Percentiles rank a stretch among this genome's conserved stretches.
Conservation (phyloP, 73 alveolate species). For the Stentor roeselii region DNA sequence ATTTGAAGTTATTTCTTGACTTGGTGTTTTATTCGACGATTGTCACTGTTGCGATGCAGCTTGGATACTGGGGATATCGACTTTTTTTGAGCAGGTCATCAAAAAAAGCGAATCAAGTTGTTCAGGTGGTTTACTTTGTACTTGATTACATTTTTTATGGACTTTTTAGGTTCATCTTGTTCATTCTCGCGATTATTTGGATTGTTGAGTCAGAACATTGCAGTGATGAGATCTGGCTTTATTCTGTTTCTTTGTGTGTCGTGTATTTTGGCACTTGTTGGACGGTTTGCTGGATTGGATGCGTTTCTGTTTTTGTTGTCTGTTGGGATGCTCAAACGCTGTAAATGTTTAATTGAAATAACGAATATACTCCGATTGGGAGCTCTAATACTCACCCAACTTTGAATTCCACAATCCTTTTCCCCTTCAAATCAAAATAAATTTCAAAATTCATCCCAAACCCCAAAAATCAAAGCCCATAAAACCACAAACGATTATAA, state of each 20-base stretch:
- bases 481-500: background rate
- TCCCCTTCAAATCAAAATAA: too few relatives aligned
- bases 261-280: conserved; percentile 21
- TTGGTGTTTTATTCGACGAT: conserved; percentile 1
- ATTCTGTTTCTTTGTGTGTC: background rate
- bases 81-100: background rate
- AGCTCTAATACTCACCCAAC: too few relatives aligned
- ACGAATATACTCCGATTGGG: too few relatives aligned
- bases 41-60: background rate
- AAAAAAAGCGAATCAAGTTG: background rate
- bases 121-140: background rate
- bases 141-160: conserved; percentile 14
- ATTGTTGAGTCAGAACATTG: conserved; percentile 1
- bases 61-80: background rate
- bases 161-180: conserved; percentile 1
- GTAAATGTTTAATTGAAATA: too few relatives aligned
- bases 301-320: background rate
- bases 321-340: conserved; percentile 26
- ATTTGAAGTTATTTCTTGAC: background rate
- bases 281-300: conserved; percentile 23
- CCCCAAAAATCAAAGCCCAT: background rate
- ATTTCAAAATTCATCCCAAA: too few relatives aligned
- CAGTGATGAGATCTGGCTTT: background rate
- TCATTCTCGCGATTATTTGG: background rate
- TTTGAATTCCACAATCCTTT: too few relatives aligned